Percentiles rank a stretch among this genome's conserved stretches.
Evolutionary conservation across 176 grass and related monocot species (phyloP).

Genomic region (Aechmea fasciata): DNA sequence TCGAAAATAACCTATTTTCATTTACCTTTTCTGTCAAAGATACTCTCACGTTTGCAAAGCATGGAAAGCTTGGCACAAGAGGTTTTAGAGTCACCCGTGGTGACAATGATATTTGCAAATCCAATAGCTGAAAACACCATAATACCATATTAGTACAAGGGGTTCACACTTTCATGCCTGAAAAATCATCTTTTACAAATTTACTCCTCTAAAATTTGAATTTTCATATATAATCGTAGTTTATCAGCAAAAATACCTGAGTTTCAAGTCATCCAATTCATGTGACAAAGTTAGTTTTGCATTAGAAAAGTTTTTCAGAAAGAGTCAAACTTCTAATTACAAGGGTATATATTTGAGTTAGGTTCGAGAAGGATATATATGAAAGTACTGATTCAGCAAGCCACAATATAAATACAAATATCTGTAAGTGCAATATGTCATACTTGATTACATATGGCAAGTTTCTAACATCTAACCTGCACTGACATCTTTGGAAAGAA

Average conservation of each 20-base stretch:
- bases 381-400: too few species aligned
- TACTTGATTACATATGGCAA: background rate
- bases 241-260: too few species aligned
- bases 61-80: constrained; percentile 92
- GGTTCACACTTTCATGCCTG: background rate
- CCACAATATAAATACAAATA: background rate
- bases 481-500: constrained; percentile 40
- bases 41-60: constrained; percentile 55
- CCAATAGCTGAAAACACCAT: constrained; percentile 50
- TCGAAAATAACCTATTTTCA: background rate
- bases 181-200: too few species aligned
- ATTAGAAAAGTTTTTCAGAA: too few species aligned
- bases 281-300: too few species aligned
- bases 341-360: too few species aligned
- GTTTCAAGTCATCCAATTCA: too few species aligned
- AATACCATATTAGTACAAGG: background rate
- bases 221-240: too few species aligned
- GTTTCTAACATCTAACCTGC: constrained; percentile 43
- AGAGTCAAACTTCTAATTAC: too few species aligned
- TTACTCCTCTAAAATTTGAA: too few species aligned
- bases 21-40: constrained; percentile 92
- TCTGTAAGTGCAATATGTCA: background rate
- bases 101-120: constrained; percentile 53
- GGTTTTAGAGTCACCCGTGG: constrained; percentile 84
- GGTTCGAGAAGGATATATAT: too few species aligned